These are phyloP conservation scores for Stephanodiscus minutulus DNA, from an alignment of 108 stramenopile species.

Conservation along the genomic window DNA sequence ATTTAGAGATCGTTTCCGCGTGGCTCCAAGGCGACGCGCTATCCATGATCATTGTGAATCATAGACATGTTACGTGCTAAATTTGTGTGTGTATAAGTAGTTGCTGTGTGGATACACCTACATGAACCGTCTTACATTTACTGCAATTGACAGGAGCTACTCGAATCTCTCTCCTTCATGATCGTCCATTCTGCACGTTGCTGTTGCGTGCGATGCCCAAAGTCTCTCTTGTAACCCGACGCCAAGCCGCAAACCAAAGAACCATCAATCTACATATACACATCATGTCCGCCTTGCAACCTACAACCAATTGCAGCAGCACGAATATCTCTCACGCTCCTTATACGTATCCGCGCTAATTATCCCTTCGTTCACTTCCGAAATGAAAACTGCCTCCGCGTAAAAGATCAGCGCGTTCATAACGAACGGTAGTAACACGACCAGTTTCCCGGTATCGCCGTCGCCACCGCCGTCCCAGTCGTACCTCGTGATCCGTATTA, in stretches of 20 bases:
- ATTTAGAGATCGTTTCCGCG: slow-evolving; percentile 30
- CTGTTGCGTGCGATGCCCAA: too few species aligned
- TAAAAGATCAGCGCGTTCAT: slow-evolving; percentile 7
- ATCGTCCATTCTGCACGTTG: too few species aligned
- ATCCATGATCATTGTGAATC: not conserved
- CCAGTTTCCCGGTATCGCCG: slow-evolving; percentile 6
- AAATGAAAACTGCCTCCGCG: slow-evolving; percentile 13
- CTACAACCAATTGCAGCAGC: slow-evolving; percentile 18
- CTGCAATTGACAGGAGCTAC: too few species aligned
- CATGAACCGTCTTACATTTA: too few species aligned
- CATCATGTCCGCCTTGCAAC: not conserved
- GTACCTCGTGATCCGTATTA: not conserved
- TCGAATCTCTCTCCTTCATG: too few species aligned
- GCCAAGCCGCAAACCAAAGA: not conserved
- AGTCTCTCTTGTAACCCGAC: not conserved
- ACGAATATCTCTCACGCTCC: slow-evolving; percentile 23
- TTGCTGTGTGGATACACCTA: too few species aligned
- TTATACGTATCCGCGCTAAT: slow-evolving; percentile 27
- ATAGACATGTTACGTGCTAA: not conserved
- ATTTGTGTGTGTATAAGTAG: slow-evolving; percentile 4
- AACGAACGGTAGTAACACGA: not conserved
- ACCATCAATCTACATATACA: not conserved
- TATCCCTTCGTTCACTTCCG: slow-evolving; percentile 10
- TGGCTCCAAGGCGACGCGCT: not conserved
- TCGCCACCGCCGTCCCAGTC: slow-evolving; percentile 5